Percentiles rank a stretch among this genome's conserved stretches.
These are phyloP conservation scores for Fusarium domesticum DNA, from an alignment of 2,329 filamentous ascomycete genomes.

Conservation along the genomic window DNA sequence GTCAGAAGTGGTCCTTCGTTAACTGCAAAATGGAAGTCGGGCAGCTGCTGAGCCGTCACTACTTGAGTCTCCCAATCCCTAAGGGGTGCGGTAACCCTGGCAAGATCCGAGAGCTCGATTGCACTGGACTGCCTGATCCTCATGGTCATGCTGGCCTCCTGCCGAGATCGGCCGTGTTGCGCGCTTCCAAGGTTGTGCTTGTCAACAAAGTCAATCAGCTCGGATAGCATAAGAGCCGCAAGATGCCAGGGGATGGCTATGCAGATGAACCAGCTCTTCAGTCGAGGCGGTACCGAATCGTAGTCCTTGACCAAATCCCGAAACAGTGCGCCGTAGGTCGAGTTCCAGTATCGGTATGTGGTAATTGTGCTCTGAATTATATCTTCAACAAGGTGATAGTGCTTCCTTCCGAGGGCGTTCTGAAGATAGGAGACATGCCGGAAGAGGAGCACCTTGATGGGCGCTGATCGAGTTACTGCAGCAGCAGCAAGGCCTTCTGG, in stretches of 20 bases:
- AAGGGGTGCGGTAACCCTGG: slow-evolving; percentile 40
- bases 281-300: slow-evolving; percentile 46
- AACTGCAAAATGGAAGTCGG: slow-evolving; percentile 50
- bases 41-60: slow-evolving; percentile 17
- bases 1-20: slow-evolving; percentile 53
- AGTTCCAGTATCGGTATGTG: slow-evolving; percentile 54
- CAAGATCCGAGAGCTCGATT: slow-evolving; percentile 46
- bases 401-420: slow-evolving; percentile 43
- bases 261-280: slow-evolving; percentile 58
- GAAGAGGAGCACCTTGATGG: slow-evolving; percentile 56
- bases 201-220: slow-evolving; percentile 52
- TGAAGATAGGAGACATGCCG: slow-evolving; percentile 53
- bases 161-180: slow-evolving; percentile 22
- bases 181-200: slow-evolving; percentile 26
- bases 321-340: slow-evolving; percentile 50
- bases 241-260: slow-evolving; percentile 58
- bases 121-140: slow-evolving; percentile 44
- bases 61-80: slow-evolving; percentile 2
- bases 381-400: slow-evolving; percentile 42
- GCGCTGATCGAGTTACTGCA: slow-evolving; percentile 39
- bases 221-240: slow-evolving; percentile 51
- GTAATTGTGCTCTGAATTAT: slow-evolving; percentile 45
- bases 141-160: slow-evolving; percentile 33
- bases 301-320: slow-evolving; percentile 49
- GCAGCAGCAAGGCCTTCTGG: slow-evolving; percentile 31